Evolutionary conservation across 1,139 yeast genomes (phyloP), one percentile per base, ranked within the genome.

Genomic region (Yamadazyma oceani): DNA sequence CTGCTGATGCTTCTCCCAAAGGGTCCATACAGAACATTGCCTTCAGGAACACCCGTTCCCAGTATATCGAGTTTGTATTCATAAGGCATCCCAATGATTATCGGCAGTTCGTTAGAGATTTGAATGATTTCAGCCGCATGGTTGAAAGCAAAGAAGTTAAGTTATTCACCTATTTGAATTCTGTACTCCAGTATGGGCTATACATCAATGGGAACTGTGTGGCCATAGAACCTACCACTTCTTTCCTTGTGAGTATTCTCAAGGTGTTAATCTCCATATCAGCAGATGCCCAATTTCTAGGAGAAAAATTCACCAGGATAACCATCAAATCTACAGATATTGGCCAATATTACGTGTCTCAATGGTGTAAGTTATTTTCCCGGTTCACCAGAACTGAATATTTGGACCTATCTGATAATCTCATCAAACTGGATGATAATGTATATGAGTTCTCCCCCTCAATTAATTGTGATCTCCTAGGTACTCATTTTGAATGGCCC

Each of bases 261-360:
- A 55, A 55, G 33, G 56, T 57, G 3, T 39, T 66, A 35, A 55
- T 57, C 14, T 49, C 51, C 15, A 40, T 64, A 10, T 49, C 64
- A 16, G 40, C 38, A 24, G 37, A 40, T 17, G 25, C 42, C 16
- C 36, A 32, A 27, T n/a, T 36, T 27, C 29, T 43, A 34, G 26
- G 50, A 50, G 13, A 43, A 9, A 62, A 64, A 37, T 40, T 68
- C 28, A 43, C 42, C 4, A 32, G 42, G 13, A 26, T 69, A 2
- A 51, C 65, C 16, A 57, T 69, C 17, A 45, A 47, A 17, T 54
- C 62, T 11, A 62, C 71, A n/a, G 69, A 68, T 37, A 60, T 69
- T 3, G 75, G 75, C 2, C 54, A 55, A 22, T 55, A 61, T 36
- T 67, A 53, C 41, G 57, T 58, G 3, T 41, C 52, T 4, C 60